Base-by-base conservation (phyloP, 78 protist species). In the Monosiga brevicollis region DNA sequence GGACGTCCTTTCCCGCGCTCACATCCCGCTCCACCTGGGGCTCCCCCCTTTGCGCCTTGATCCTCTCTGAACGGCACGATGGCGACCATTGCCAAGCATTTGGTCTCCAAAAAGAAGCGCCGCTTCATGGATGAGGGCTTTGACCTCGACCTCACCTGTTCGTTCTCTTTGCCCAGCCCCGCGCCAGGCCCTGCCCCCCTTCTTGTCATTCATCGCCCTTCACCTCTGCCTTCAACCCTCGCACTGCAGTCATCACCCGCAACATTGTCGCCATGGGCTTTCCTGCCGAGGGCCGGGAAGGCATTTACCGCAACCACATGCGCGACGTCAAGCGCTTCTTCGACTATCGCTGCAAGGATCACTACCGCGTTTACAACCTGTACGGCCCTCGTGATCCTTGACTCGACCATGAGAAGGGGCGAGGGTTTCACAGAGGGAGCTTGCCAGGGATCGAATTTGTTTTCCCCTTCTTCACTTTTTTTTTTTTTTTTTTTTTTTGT, bases 301-400 rank as follows among this genome's bases (percentile, higher is more conserved):
- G 86, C 15, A 29, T 87, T 26, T 87, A 87, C 78, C 85, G 89
- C 54, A 87, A 87, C 40, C 76, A 23, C 42, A 82, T 78, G 79
- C 29, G 32, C 38, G 82, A 81, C 15, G 84, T 87, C 81, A 78
- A 11, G 38, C 39, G 80, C 80, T 91, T 88, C 42, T 54, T 91
- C 6, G 90, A 88, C 49, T 80, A 39, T 15, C 55, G 78, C 41
- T 92, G 87, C 75, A 49, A 77, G 35, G 89, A 89, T 84, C 90
- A 87, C 75, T 92, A 89, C 76, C 49, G 54, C 72, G 91, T 93
- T 32, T 93, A 93, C 76, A 93, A 93, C 80, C 84, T 93, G 78
- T 91, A 72, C 49, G 84, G 38, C 2, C 0, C 49, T 1, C 10
- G 32, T 35, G 70, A 36, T 25, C 34, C 2, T n/a, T n/a, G n/a